Base-by-base conservation (phyloP, 768 basidiomycete genomes). In the Glaciozyma martinii region DNA sequence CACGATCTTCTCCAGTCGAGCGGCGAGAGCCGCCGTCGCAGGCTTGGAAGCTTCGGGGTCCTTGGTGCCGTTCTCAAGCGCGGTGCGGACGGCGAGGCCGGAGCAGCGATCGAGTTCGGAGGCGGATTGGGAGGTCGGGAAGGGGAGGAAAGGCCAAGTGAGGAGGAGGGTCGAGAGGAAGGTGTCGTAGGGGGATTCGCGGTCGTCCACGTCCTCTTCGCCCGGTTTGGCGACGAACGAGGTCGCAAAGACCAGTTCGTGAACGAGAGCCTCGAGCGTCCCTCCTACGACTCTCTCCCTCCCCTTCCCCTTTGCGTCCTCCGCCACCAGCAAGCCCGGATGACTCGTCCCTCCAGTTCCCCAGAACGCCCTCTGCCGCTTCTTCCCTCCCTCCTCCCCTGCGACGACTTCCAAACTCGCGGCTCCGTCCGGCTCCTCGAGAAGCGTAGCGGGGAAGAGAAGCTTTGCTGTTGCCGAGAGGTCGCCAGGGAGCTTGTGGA, bases 401-500 rank as follows among this genome's bases (percentile, higher is more conserved):
- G 30, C 44, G 6, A 21, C 5, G 3, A n/a, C 6, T 8, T 40
- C 37, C 37, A 40, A 40, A 13, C 15, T 73, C 71, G 16, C 67
- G 66, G 5, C 74, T 72, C 0, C 37, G 37, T 78, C 80, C 10
- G 80, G 79, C n/a, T n/a, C 12, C 33, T 37, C 44, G 55, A 62
- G 23, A 52, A 62, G 44, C 21, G 30, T 33, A 40, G 82, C 80
- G 15, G 88, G 85, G 72, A 93, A 93, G 30, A 90, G 77, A 12
- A 86, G 85, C 74, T 85, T 87, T 59, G 90, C 80, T 0, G 80
- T 85, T 3, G 79, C 77, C 29, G 76, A 78, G 62, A 84, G 79
- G 68, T 92, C 90, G 33, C 81, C 79, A 0, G 90, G 88, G 0
- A 88, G 84, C 72, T 92, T 93, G 75, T 88, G 90, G 72, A 92